phyloP scores from a whole-genome alignment of 169 alveolate species.

The Eimeria zaria region DNA sequence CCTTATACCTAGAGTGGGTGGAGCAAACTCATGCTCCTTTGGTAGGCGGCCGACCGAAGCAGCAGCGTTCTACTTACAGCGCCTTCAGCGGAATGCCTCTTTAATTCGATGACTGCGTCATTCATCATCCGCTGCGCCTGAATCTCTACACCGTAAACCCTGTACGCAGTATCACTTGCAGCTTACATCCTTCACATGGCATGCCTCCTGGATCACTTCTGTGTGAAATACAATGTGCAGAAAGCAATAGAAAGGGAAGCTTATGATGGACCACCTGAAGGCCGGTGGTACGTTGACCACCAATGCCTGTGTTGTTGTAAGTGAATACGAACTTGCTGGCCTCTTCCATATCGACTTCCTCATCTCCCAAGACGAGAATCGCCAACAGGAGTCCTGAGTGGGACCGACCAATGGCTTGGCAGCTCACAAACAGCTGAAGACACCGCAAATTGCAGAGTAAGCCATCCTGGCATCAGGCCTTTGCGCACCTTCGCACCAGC shows the following conservation, averaged over 20 bases:
- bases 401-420: constrained; percentile 6
- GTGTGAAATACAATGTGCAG: background rate
- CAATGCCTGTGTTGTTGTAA: background rate
- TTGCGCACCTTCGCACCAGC: background rate
- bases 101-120: constrained; percentile 76
- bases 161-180: background rate
- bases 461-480: background rate
- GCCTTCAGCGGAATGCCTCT: constrained; percentile 47
- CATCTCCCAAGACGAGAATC: constrained; percentile 81
- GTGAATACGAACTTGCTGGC: constrained; percentile 79
- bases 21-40: background rate
- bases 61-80: background rate
- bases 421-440: constrained; percentile 81
- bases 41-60: background rate
- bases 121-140: constrained; percentile 80
- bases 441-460: background rate
- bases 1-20: background rate
- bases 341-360: constrained; percentile 71
- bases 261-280: background rate
- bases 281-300: background rate
- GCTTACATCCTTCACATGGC: background rate
- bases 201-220: background rate
- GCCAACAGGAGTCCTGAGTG: constrained; percentile 67
- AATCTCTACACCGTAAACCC: constrained; percentile 80
- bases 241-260: background rate